Evolutionary conservation across 75 land plant species (phyloP).

Genomic region (Cryptomeria japonica): DNA sequence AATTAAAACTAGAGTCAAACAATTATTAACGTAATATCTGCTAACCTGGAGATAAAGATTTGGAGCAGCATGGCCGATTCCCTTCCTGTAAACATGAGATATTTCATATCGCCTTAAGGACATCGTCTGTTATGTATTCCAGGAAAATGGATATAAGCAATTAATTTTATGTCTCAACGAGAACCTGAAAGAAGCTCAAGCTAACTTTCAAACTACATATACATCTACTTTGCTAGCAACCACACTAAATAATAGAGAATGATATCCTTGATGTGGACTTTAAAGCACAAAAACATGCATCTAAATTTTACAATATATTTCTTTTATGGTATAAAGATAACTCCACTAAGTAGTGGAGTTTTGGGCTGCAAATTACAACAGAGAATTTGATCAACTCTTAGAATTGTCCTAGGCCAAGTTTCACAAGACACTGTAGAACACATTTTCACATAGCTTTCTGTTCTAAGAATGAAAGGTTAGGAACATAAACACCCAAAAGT

Average conservation of each 20-base stretch:
- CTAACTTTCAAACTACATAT: background rate
- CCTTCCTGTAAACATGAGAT: conserved; percentile 78
- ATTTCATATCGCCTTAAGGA: conserved; percentile 81
- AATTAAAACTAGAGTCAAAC: background rate
- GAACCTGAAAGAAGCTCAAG: background rate
- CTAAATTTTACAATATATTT: background rate
- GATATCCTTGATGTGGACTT: background rate
- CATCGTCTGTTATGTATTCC: conserved; percentile 38
- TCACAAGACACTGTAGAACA: too few relatives aligned
- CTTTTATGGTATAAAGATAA: too few relatives aligned
- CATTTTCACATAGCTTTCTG: too few relatives aligned
- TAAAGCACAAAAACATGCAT: background rate
- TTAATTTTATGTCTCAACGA: background rate
- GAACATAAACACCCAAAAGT: too few relatives aligned
- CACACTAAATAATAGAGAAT: background rate
- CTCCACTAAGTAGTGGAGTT: too few relatives aligned
- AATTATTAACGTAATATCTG: background rate
- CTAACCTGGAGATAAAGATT: conserved; percentile 79
- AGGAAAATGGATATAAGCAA: background rate
- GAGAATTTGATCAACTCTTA: too few relatives aligned
- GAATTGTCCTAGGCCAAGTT: too few relatives aligned
- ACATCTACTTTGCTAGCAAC: background rate
- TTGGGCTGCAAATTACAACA: too few relatives aligned
- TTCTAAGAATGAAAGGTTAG: too few relatives aligned
- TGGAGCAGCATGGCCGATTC: conserved; percentile 83